phyloP scores from a whole-genome alignment of 345 rosid genomes.

The Gossypium turneri region DNA sequence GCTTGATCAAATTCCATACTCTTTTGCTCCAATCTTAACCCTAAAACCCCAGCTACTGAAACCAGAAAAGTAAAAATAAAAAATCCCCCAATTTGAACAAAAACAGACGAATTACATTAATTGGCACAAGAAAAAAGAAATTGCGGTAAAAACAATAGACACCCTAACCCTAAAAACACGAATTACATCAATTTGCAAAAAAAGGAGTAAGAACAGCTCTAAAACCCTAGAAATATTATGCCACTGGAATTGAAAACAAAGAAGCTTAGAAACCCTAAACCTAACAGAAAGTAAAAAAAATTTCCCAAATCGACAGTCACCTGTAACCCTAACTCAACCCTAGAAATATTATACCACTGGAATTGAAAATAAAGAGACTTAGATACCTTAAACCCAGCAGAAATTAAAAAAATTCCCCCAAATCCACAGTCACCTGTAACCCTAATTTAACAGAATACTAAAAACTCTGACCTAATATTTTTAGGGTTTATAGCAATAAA shows the following conservation, averaged over 20 bases:
- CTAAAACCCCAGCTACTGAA: constrained; percentile 25
- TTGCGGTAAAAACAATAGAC: background rate
- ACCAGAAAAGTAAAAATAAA: constrained; percentile 11
- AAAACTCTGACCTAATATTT: background rate
- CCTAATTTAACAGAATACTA: background rate
- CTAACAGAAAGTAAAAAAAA: background rate
- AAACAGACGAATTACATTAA: background rate
- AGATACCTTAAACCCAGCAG: background rate
- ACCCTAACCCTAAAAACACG: constrained; percentile 3
- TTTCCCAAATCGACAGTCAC: background rate
- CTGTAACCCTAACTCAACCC: background rate
- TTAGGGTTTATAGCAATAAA: no score
- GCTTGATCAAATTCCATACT: constrained; percentile 48
- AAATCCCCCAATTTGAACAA: constrained; percentile 9
- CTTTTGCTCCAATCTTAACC: constrained; percentile 21
- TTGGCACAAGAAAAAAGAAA: background rate
- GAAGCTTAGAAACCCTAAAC: background rate
- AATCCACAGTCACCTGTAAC: background rate
- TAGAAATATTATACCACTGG: background rate
- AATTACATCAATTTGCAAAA: no score
- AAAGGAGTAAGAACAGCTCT: no score
- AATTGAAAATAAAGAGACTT: background rate
- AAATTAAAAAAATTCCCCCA: background rate
- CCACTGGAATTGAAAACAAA: background rate
- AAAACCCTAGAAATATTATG: background rate